phyloP scores from a whole-genome alignment of 1,284 basidiomycete species.

The Ganoderma multipileum region DNA sequence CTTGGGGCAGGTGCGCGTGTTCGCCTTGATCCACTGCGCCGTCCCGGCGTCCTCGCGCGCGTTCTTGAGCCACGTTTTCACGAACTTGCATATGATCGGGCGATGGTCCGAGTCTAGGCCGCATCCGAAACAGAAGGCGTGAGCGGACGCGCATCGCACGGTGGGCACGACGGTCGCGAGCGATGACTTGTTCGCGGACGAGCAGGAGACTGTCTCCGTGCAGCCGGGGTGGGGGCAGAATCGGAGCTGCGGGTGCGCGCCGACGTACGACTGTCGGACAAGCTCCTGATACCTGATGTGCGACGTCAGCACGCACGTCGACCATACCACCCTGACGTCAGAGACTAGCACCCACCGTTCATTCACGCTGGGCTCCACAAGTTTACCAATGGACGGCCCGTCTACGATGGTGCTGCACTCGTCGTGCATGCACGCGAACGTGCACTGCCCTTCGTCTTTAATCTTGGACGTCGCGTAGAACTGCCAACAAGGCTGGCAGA shows the following conservation, averaged over 20 bases:
- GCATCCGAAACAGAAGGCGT: conserved; percentile 65
- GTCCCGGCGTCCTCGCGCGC: conserved; percentile 76
- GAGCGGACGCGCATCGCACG: conserved; percentile 56
- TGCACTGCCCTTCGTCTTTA: conserved; percentile 64
- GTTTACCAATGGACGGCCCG: conserved; percentile 50
- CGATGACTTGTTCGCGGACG: conserved; percentile 45
- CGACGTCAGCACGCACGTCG: neutral
- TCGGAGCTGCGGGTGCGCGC: conserved; percentile 58
- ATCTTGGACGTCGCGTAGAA: conserved; percentile 66
- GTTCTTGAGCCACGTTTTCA: conserved; percentile 68
- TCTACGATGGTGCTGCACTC: conserved; percentile 62
- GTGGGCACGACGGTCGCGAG: conserved; percentile 64
- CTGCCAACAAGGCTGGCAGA: conserved; percentile 65
- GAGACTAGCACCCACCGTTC: conserved; percentile 41
- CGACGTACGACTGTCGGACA: conserved; percentile 65
- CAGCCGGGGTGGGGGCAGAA: conserved; percentile 61
- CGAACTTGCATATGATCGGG: conserved; percentile 67
- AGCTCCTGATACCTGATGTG: conserved; percentile 57
- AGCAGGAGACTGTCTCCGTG: conserved; percentile 41
- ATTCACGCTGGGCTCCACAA: conserved; percentile 45
- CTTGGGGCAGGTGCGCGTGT: conserved; percentile 73
- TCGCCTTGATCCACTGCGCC: conserved; percentile 72
- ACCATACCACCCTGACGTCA: neutral
- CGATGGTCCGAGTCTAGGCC: conserved; percentile 60
- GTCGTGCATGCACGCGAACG: conserved; percentile 69